phyloP scores from a whole-genome alignment of 2,329 filamentous ascomycete species.

The Diaporthe aspalathi region DNA sequence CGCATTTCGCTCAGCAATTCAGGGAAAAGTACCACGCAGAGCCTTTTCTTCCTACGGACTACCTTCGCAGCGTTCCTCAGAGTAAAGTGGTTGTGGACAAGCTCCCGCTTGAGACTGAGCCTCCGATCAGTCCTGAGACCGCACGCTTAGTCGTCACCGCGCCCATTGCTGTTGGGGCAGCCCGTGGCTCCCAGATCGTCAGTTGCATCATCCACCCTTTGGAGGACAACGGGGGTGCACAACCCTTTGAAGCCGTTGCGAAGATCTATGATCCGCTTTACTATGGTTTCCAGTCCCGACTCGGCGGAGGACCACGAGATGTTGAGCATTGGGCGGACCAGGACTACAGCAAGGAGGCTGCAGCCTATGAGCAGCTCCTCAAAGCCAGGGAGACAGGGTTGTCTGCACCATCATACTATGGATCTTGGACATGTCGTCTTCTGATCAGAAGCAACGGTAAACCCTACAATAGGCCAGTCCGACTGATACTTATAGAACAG shows the following conservation, averaged over 20 bases:
- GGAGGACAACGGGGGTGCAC: too few relatives aligned
- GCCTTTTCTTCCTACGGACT: too few relatives aligned
- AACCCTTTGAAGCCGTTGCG: neutral
- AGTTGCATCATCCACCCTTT: too few relatives aligned
- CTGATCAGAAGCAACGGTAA: neutral
- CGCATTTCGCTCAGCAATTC: too few relatives aligned
- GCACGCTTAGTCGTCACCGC: too few relatives aligned
- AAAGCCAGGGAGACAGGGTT: neutral
- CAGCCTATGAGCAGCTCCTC: neutral
- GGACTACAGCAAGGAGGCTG: neutral
- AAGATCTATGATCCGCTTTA: slow-evolving; percentile 8
- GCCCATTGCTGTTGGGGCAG: too few relatives aligned
- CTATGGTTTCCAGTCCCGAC: neutral
- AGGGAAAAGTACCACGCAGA: too few relatives aligned
- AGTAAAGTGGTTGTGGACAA: too few relatives aligned
- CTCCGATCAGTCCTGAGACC: too few relatives aligned
- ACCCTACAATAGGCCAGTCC: neutral
- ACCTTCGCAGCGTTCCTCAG: too few relatives aligned
- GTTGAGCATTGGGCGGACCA: neutral
- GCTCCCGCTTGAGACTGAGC: too few relatives aligned
- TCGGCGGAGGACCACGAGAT: neutral
- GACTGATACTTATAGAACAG: neutral
- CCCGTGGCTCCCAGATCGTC: too few relatives aligned
- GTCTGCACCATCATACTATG: slow-evolving; percentile 2
- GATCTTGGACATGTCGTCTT: neutral